Evolutionary conservation across 805 yeast genomes (phyloP).

Genomic region (Candida sithepensis): DNA sequence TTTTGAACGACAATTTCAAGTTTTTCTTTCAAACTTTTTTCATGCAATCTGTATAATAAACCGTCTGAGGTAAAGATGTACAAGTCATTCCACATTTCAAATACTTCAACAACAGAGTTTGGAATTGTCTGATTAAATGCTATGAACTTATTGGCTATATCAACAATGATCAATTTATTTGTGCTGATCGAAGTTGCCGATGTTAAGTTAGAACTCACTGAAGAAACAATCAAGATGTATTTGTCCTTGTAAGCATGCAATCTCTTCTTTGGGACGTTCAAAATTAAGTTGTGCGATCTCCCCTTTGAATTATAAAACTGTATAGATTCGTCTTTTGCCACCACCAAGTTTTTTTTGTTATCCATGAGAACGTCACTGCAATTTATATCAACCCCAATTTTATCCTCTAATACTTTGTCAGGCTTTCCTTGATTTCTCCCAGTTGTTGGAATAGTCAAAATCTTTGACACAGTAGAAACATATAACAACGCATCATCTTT

Average conservation of each 20-base stretch:
- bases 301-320: slow-evolving; percentile 57
- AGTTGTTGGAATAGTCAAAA: slow-evolving; percentile 68
- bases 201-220: slow-evolving; percentile 35
- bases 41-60: slow-evolving; percentile 60
- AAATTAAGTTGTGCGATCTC: slow-evolving; percentile 49
- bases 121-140: slow-evolving; percentile 70
- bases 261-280: slow-evolving; percentile 54
- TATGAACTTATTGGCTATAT: slow-evolving; percentile 63
- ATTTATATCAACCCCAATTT: slow-evolving; percentile 46
- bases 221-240: slow-evolving; percentile 58
- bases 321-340: slow-evolving; percentile 62
- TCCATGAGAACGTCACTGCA: slow-evolving; percentile 38
- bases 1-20: slow-evolving; percentile 65
- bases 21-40: slow-evolving; percentile 63
- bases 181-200: slow-evolving; percentile 30
- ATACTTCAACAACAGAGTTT: slow-evolving; percentile 55
- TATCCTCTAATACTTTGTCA: slow-evolving; percentile 40
- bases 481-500: slow-evolving; percentile 53
- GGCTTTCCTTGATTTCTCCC: slow-evolving; percentile 76
- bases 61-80: slow-evolving; percentile 75
- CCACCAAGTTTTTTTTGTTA: slow-evolving; percentile 40
- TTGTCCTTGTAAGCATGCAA: slow-evolving; percentile 41
- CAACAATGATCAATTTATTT: slow-evolving; percentile 63
- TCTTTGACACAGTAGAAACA: slow-evolving; percentile 70
- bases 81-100: slow-evolving; percentile 53